Evolutionary conservation across 768 basidiomycete genomes (phyloP).

Genomic region (Boletales sp.): DNA sequence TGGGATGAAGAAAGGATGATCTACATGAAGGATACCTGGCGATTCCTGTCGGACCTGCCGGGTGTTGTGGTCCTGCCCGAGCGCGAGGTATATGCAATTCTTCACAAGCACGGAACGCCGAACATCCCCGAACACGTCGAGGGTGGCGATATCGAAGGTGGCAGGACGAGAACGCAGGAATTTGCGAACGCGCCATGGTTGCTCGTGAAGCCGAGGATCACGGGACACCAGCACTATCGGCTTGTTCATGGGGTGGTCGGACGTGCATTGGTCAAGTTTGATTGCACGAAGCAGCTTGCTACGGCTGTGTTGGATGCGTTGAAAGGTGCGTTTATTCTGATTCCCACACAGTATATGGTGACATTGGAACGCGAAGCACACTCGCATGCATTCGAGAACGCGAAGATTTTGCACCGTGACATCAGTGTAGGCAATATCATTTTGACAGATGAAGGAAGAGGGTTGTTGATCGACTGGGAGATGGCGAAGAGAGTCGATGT

Average conservation of each 20-base stretch:
- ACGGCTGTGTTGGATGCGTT: not conserved
- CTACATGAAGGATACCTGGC: too few species aligned
- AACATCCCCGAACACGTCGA: too few species aligned
- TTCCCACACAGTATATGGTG: not conserved
- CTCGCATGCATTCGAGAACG: not conserved
- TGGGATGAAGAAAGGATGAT: too few species aligned
- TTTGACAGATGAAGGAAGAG: too few species aligned
- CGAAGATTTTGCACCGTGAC: too few species aligned
- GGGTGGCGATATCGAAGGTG: too few species aligned
- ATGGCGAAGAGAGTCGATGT: too few species aligned
- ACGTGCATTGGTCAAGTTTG: not conserved
- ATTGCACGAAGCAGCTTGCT: not conserved
- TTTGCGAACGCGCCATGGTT: not conserved
- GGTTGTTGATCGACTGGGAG: not conserved
- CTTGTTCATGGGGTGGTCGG: not conserved
- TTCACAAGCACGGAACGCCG: too few species aligned
- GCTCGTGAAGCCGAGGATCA: not conserved
- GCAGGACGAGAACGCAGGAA: not conserved
- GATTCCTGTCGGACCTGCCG: too few species aligned
- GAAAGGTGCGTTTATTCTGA: not conserved
- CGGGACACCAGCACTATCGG: not conserved
- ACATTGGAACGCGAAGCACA: not conserved
- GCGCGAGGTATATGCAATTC: too few species aligned
- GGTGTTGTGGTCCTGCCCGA: too few species aligned
- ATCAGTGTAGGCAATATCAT: too few species aligned